A percentile compares a stretch with the other conserved stretches of the same genome.
phyloP scores from a whole-genome alignment of 2,329 filamentous ascomycete genomes.

The Pseudocercospora fijiensis region DNA sequence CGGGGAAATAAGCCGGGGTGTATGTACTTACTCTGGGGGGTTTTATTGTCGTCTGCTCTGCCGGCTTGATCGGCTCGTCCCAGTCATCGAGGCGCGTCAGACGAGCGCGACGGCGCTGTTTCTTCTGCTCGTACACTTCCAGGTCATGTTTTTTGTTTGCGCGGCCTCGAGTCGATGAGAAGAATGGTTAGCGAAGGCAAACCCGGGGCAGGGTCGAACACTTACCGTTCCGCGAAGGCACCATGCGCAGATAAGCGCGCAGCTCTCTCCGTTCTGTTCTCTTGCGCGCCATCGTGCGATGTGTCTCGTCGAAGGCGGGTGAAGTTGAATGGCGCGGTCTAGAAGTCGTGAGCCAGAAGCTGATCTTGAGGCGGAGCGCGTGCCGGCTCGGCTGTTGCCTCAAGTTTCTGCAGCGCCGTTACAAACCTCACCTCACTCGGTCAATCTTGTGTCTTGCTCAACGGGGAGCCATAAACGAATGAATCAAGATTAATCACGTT shows the following conservation, averaged over 20 bases:
- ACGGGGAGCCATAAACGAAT: not conserved
- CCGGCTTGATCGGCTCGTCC: not conserved
- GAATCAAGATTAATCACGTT: not conserved
- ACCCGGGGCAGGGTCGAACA: not conserved
- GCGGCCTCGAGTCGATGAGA: not conserved
- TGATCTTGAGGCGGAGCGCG: not conserved
- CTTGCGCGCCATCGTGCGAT: not conserved
- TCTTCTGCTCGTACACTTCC: not conserved
- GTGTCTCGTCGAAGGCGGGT: not conserved
- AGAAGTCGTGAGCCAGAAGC: not conserved
- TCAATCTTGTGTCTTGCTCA: not conserved
- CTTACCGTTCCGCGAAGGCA: not conserved
- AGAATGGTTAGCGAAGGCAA: not conserved
- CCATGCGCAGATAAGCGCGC: not conserved
- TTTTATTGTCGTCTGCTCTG: not conserved
- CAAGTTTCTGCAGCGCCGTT: not conserved
- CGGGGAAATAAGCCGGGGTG: slow-evolving; percentile 4
- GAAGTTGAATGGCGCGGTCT: not conserved
- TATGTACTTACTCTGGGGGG: slow-evolving; percentile 6
- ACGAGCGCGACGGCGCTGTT: not conserved
- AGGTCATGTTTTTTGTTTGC: not conserved
- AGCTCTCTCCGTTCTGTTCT: not conserved
- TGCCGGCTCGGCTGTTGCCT: not conserved
- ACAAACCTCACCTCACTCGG: not conserved
- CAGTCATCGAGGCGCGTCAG: slow-evolving; percentile 2